Evolutionary conservation across 768 basidiomycete species (phyloP), one percentile per base, ranked within the genome.

Genomic region (Tulasnella sp.): DNA sequence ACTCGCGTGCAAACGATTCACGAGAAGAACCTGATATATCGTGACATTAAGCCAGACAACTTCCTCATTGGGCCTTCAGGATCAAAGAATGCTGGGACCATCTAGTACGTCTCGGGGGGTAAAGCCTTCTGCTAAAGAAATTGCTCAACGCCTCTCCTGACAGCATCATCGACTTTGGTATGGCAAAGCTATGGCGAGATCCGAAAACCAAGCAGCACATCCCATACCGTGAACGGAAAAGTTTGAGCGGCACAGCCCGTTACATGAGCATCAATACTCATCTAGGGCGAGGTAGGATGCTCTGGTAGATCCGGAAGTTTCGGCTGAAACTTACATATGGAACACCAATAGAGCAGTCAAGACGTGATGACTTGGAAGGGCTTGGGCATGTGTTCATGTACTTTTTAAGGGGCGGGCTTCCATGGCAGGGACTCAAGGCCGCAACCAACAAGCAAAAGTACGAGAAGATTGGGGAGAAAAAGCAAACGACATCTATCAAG

Each of bases 181-280:
- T 99, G 98, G 98, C 98, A 40, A 99, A 99, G 87, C 97, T 99
- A 86, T 99, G 98, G 85, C 93, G 98, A 78, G 98, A 99, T 86
- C 98, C 98, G 16, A 99, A 97, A 89, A 97, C 97, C 81, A 98
- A 98, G 87, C 97, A 99, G 86, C 98, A 99, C 86, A 99, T 99
- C 81, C 98, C 98, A 77, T 99, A 99, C 87, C 91, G 98, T 81
- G 98, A 99, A 88, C 91, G 97, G 84, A 99, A 99, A 90, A 96
- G 94, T 85, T 88, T 99, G 78, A 95, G 94, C 84, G 98, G 98
- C 22, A 99, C 98, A 22, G 98, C 98, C 50, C 93, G 98, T 74
- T 99, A 99, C 89, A 99, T 99, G 98, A 96, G 94, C 86, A 99
- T 99, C 86, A 99, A 99, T 86, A 99, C 98, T 77, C 98, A 99